phyloP scores from a whole-genome alignment of 768 basidiomycete species.

The Suillus alpinus region DNA sequence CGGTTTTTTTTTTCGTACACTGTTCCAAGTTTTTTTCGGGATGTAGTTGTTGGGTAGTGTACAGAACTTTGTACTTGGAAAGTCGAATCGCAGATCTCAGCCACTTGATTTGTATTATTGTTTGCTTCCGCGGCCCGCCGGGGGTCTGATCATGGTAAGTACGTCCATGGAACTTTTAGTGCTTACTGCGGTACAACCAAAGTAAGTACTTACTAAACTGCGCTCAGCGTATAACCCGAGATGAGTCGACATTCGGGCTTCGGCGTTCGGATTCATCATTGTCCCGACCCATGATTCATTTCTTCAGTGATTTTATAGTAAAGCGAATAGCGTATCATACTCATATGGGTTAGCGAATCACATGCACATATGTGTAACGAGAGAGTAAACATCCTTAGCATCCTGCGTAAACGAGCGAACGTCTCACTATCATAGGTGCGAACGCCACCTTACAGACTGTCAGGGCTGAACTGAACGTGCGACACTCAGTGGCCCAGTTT shows the following conservation, averaged over 20 bases:
- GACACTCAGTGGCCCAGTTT: neutral
- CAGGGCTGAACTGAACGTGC: neutral
- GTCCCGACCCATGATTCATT: neutral
- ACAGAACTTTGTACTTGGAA: neutral
- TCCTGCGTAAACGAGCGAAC: neutral
- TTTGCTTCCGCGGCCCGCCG: neutral
- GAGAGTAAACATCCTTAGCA: too few species aligned
- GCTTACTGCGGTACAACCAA: too few species aligned
- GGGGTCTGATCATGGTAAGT: neutral
- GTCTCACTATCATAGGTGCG: neutral
- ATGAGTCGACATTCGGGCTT: neutral
- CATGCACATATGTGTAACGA: too few species aligned
- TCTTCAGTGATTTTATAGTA: neutral
- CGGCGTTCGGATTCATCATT: neutral
- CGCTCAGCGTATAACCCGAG: too few species aligned
- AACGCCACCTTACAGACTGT: neutral
- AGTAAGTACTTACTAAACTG: too few species aligned
- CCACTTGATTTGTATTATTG: neutral
- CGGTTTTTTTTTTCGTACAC: neutral
- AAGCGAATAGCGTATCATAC: neutral
- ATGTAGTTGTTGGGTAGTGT: constrained; percentile 1
- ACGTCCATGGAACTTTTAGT: too few species aligned
- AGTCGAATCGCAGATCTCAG: neutral
- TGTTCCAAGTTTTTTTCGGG: neutral
- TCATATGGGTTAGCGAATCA: neutral